Evolutionary conservation across 2,329 filamentous ascomycete genomes (phyloP), one percentile per base, ranked within the genome.

Genomic region (Beauveria caledonica): DNA sequence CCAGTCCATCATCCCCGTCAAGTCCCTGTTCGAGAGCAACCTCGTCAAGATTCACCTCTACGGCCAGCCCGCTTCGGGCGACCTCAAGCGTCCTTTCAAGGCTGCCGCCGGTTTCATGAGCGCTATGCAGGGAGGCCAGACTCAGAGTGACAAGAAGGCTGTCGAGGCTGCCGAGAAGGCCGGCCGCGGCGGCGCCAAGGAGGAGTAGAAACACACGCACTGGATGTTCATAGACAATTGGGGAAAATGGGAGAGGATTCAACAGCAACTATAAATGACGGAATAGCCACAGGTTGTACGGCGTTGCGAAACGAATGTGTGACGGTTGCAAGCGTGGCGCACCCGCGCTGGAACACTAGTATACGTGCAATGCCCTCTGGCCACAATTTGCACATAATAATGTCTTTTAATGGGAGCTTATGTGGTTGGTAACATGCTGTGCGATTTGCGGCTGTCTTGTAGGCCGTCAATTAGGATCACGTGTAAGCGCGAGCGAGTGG

Each of bases 61-160:
- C 65, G 92, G 92, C 70, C 81, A 94, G 76, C 85, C 93, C 44
- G 93, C 94, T 45, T 84, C 80, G 61, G 94, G 93, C 59, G 94
- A 99, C 66, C 84, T 99, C 68, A 94, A 95, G 85, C 85, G 94
- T 63, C 94, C 94, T 65, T 99, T 95, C 88, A 99, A 97, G 87
- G 83, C 86, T 55, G 76, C 83, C 63, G 87, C 83, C 63, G 92
- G 92, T 58, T 83, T 97, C 74, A 92, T 96, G 88, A 85, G 85
- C 67, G 86, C 86, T 63, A 84, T 92, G 74, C 83, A 87, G 76
- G 83, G 84, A 65, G 84, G 84, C 33, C 82, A 88, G 67, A 84
- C 89, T 67, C 92, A 95, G 83, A 96, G 89, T 73, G 94, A 99
- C 76, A 91, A 93, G 83, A 92, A 93, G 78, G 86, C 88, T 60